Evolutionary conservation across 2,329 filamentous ascomycete genomes (phyloP), one percentile per base, ranked within the genome.

Genomic region (Colletotrichum sp.): DNA sequence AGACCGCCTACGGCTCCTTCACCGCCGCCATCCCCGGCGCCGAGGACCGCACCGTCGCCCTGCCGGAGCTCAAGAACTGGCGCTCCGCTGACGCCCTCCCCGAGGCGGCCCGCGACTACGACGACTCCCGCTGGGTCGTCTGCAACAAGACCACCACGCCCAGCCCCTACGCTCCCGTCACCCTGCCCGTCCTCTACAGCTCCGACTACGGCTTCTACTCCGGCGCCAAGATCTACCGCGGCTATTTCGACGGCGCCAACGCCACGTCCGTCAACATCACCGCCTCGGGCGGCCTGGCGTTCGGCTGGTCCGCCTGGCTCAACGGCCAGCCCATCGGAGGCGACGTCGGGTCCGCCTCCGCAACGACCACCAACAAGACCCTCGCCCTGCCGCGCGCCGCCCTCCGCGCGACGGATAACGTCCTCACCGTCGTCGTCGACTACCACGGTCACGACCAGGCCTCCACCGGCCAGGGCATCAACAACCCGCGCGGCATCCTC

Each of bases 171-270:
- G 80, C 84, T 18, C 85, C 89, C 2, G 84, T 93, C 3, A 89
- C 87, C 1, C 96, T 94, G 0, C 92, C 93, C 0, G 92, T 90
- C 0, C 89, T 96, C 0, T 95, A 94, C 80, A 89, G 88, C 1
- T 90, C 90, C n/a, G 94, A 96, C 83, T 96, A 96, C 80, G 94
- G 94, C 28, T 96, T 92, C 84, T 88, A 95, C 82, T 89, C 92
- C 0, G 94, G 94, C 8, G 90, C 90, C 2, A 87, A 95, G 0
- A 79, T 96, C 65, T 96, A 91, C 86, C 90, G 94, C 5, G 94
- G 94, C 1, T 88, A 92, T 78, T 96, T 96, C 81, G 89, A 86
- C 2, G 91, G 93, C 8, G 89, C 86, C 2, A 93, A 93, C 18
- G 84, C 87, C 3, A 93, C 95, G 77, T 86, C 86, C 0, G 85